phyloP scores from a whole-genome alignment of 768 basidiomycete species.

The Psilocybe azurescens region DNA sequence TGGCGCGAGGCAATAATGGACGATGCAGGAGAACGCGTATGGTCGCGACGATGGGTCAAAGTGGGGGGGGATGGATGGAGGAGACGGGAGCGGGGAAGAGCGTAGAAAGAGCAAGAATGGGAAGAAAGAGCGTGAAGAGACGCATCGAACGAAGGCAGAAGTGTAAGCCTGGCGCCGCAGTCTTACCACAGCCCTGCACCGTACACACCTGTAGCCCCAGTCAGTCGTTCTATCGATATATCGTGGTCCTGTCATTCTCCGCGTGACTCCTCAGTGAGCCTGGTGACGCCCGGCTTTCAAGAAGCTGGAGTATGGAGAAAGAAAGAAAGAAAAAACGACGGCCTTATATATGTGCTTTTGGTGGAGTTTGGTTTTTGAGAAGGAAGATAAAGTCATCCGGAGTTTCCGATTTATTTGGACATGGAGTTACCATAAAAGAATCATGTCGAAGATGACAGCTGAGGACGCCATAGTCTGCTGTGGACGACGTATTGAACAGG shows the following conservation, averaged over 20 bases:
- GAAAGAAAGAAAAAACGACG: slow-evolving; percentile 13
- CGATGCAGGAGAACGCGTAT: slow-evolving; percentile 20
- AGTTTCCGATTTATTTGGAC: slow-evolving; percentile 4
- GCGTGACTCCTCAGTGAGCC: no score
- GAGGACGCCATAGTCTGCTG: background rate
- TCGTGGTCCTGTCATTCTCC: no score
- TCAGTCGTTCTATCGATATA: no score
- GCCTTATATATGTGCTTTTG: slow-evolving; percentile 13
- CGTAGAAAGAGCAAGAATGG: slow-evolving; percentile 20
- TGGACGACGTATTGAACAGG: slow-evolving; percentile 29
- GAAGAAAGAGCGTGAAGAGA: slow-evolving; percentile 34
- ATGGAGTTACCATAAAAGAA: slow-evolving; percentile 18
- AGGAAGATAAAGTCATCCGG: background rate
- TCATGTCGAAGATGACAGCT: background rate
- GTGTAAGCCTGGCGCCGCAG: no score
- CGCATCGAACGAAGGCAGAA: slow-evolving; percentile 26
- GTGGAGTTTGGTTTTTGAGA: slow-evolving; percentile 4
- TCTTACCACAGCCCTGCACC: no score
- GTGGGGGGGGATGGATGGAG: slow-evolving; percentile 21
- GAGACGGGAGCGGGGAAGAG: slow-evolving; percentile 17
- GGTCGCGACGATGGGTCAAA: slow-evolving; percentile 29
- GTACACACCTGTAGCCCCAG: no score
- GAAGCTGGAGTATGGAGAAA: slow-evolving; percentile 4
- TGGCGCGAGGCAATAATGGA: slow-evolving; percentile 29
- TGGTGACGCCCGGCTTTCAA: no score